Percentiles rank a stretch among this genome's conserved stretches.
These are phyloP conservation scores for Camillea tinctor DNA, from an alignment of 2,329 filamentous ascomycete species.

Conservation along the genomic window DNA sequence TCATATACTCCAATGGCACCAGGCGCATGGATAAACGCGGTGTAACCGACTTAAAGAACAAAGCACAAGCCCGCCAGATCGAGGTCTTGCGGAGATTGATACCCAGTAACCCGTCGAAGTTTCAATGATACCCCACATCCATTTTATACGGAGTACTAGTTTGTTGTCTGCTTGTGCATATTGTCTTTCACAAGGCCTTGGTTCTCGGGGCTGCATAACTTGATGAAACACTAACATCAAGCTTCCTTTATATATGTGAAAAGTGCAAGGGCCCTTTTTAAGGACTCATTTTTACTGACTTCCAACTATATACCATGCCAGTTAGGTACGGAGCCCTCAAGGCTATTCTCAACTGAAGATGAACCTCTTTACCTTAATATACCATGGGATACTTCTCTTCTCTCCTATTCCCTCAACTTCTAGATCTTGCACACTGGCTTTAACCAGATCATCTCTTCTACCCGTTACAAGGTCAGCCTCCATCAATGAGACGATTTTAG, in stretches of 20 bases:
- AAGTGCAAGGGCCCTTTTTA: too few species aligned
- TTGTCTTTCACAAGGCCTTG: too few species aligned
- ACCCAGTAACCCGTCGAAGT: conserved; percentile 58
- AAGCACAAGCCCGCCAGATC: conserved; percentile 65
- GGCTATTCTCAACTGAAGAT: conserved; percentile 13
- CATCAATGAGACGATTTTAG: conserved; percentile 19
- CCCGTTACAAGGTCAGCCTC: conserved; percentile 28
- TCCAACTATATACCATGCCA: too few species aligned
- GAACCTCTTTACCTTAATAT: conserved; percentile 17
- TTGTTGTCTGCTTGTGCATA: background rate
- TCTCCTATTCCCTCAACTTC: conserved; percentile 1
- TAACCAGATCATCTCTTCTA: conserved; percentile 17
- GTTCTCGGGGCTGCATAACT: too few species aligned
- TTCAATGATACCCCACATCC: conserved; percentile 31
- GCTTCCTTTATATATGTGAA: too few species aligned
- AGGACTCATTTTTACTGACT: too few species aligned
- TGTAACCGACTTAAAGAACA: conserved; percentile 62
- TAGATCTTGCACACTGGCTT: background rate
- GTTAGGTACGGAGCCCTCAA: background rate
- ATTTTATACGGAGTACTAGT: background rate
- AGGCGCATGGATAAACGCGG: conserved; percentile 58
- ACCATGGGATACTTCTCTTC: conserved; percentile 9
- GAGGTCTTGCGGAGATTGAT: conserved; percentile 67
- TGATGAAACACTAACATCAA: too few species aligned
- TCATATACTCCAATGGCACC: conserved; percentile 65